phyloP scores from a whole-genome alignment of 176 grass and related monocot species.

The Neostapfia colusana region DNA sequence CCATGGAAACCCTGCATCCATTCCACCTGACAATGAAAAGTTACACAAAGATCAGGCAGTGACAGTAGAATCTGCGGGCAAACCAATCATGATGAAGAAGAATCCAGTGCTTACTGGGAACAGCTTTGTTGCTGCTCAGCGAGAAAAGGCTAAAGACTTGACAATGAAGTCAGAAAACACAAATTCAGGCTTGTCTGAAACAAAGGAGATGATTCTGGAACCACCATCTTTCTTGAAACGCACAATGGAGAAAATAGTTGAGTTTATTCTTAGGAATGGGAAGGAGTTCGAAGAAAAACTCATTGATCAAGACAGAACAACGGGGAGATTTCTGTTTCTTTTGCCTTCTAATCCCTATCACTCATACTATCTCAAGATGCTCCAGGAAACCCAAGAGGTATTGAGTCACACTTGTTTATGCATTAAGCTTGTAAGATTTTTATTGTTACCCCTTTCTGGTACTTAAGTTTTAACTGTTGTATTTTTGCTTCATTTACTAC shows the following conservation, averaged over 20 bases:
- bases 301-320: conserved; percentile 80
- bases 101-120: conserved; percentile 44
- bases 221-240: conserved; percentile 79
- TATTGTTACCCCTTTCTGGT: not conserved
- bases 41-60: conserved; percentile 23
- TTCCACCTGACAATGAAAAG: conserved; percentile 42
- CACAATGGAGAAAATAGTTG: conserved; percentile 91
- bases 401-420: conserved; percentile 22
- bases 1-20: conserved; percentile 2
- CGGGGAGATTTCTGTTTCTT: conserved; percentile 88
- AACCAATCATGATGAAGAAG: conserved; percentile 59
- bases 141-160: conserved; percentile 47
- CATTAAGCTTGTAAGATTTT: conserved; percentile 24
- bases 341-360: conserved; percentile 75
- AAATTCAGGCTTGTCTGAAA: conserved; percentile 47
- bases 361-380: conserved; percentile 77
- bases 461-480: not conserved
- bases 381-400: conserved; percentile 82
- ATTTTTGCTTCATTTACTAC: not conserved
- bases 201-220: conserved; percentile 68
- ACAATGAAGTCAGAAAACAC: conserved; percentile 19
- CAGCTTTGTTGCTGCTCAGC: conserved; percentile 32
- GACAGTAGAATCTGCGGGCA: conserved; percentile 29
- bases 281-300: conserved; percentile 86
- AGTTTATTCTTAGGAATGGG: conserved; percentile 87